A percentile compares a stretch with the other conserved stretches of the same genome.
These are phyloP conservation scores for Asclepias syriaca DNA, from an alignment of 257 asterid species.

Conservation along the genomic window DNA sequence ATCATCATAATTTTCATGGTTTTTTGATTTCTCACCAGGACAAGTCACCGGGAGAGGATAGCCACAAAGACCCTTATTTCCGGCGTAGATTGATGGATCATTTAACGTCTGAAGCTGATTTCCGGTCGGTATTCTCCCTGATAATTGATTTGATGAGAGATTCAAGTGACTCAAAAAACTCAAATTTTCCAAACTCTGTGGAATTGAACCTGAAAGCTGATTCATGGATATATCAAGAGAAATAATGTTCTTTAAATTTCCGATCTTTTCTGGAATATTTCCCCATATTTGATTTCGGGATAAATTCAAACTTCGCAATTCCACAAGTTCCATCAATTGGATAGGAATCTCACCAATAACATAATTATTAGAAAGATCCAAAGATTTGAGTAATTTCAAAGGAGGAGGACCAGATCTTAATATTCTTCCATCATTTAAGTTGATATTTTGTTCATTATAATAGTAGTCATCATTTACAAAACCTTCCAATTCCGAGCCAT, in stretches of 20 bases:
- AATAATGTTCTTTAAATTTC: slow-evolving; percentile 13
- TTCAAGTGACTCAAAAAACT: slow-evolving; percentile 16
- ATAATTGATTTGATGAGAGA: slow-evolving; percentile 21
- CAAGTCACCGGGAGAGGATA: neutral
- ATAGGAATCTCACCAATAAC: no score
- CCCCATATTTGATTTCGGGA: slow-evolving; percentile 26
- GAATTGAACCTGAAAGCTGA: slow-evolving; percentile 25
- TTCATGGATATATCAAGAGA: slow-evolving; percentile 33
- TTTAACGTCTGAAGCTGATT: slow-evolving; percentile 25
- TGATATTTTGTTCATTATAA: no score
- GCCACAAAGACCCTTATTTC: slow-evolving; percentile 3
- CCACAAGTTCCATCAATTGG: slow-evolving; percentile 13
- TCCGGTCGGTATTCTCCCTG: slow-evolving; percentile 28
- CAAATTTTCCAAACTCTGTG: slow-evolving; percentile 19
- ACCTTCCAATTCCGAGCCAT: no score
- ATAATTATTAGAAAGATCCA: no score
- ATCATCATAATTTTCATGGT: neutral
- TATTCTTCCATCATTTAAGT: no score
- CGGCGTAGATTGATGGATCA: slow-evolving; percentile 4
- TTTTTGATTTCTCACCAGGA: neutral
- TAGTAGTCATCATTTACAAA: no score
- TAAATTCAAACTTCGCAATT: slow-evolving; percentile 7
- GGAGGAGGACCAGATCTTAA: no score
- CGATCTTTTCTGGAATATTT: slow-evolving; percentile 23
- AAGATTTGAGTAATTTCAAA: no score